A percentile compares a stretch with the other conserved stretches of the same genome.
Conservation (phyloP, 225 moss, liverwort and hornwort species). For the Bryoerythrophyllum caledonicum region DNA sequence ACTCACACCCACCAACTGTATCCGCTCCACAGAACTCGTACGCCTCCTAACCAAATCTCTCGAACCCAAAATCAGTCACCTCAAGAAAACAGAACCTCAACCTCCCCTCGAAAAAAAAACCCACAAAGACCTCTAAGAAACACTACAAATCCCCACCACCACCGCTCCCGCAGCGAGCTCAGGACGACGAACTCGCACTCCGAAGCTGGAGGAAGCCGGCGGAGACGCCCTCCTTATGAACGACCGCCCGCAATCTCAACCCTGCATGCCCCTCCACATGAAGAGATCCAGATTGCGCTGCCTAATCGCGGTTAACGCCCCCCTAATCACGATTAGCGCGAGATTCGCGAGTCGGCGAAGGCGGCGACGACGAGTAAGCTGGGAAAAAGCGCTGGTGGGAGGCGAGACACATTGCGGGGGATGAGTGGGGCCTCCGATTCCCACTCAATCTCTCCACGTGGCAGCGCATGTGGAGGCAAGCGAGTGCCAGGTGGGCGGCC, state of each 20-base stretch:
- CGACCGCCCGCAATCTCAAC: conserved; percentile 23
- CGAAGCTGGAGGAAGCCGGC: background rate
- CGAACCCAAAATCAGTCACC: too few species aligned
- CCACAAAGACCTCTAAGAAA: too few species aligned
- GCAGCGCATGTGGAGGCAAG: background rate
- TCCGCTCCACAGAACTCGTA: too few species aligned
- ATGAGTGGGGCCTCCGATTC: background rate
- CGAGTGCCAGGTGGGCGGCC: conserved; percentile 22
- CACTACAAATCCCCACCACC: background rate
- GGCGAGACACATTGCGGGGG: conserved; percentile 23
- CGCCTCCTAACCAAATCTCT: too few species aligned
- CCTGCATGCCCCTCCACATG: conserved; percentile 44
- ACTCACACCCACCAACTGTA: too few species aligned
- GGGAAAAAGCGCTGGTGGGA: background rate
- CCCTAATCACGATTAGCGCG: background rate
- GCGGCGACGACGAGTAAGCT: background rate
- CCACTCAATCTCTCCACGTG: conserved; percentile 24
- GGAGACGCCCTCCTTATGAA: conserved; percentile 27
- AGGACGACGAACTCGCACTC: background rate
- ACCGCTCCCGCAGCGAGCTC: background rate
- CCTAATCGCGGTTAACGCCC: background rate
- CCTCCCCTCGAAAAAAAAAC: too few species aligned
- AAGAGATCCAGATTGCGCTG: conserved; percentile 25
- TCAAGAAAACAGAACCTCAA: too few species aligned
- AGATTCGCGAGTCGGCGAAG: too few species aligned